Conservation (phyloP, 2,329 filamentous ascomycete species). For the Thelonectria discophora region DNA sequence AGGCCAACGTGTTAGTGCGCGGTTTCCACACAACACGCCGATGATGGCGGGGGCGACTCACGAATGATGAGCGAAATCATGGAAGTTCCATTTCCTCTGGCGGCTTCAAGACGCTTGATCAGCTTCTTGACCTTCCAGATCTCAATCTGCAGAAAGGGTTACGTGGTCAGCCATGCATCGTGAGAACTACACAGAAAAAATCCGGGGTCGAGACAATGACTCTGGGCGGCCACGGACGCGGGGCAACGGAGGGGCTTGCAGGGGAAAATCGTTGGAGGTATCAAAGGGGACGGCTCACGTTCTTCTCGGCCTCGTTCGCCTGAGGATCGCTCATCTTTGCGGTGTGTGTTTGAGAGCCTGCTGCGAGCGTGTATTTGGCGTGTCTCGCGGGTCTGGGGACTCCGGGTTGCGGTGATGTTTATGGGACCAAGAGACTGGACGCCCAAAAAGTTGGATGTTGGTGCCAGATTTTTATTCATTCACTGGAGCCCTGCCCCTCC, state of each 20-base stretch:
- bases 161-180: conserved; percentile 32
- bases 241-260: conserved; percentile 45
- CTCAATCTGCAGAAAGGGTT: conserved; percentile 64
- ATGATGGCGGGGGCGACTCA: conserved; percentile 56
- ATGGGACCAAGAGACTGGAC: conserved; percentile 37
- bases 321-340: conserved; percentile 85
- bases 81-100: conserved; percentile 96
- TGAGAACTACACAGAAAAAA: conserved; percentile 10
- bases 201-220: conserved; percentile 20
- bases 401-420: conserved; percentile 32
- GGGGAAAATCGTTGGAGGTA: conserved; percentile 10
- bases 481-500: conserved; percentile 36
- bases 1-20: conserved; percentile 38
- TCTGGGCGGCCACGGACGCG: conserved; percentile 35
- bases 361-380: conserved; percentile 36
- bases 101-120: conserved; percentile 97
- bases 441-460: conserved; percentile 45
- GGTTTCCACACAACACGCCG: conserved; percentile 28
- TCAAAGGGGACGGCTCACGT: conserved; percentile 61
- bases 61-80: conserved; percentile 99
- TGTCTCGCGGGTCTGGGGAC: conserved; percentile 40
- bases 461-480: conserved; percentile 46
- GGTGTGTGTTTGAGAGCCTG: conserved; percentile 36
- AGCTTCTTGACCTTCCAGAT: conserved; percentile 99
- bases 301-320: conserved; percentile 97